Percentiles rank a stretch among this genome's conserved stretches.
phyloP scores from a whole-genome alignment of 2,329 filamentous ascomycete genomes.

The Penicillium concentricum region DNA sequence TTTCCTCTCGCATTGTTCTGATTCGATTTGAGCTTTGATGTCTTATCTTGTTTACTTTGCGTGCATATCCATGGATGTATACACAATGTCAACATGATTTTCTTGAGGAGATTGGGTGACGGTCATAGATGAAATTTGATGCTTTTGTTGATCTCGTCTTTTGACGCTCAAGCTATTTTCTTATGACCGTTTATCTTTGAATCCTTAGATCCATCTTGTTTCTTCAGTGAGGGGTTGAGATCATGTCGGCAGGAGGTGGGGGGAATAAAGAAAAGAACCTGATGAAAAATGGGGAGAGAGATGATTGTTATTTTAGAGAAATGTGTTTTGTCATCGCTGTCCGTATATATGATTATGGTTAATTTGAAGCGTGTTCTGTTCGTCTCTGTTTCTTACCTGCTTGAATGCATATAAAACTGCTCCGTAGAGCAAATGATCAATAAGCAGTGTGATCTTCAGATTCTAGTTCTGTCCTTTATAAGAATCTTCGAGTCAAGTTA shows the following conservation, averaged over 20 bases:
- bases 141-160: not conserved
- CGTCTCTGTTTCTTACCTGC: not conserved
- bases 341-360: slow-evolving; percentile 2
- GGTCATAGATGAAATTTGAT: not conserved
- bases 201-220: not conserved
- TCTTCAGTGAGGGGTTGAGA: not conserved
- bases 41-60: slow-evolving; percentile 2
- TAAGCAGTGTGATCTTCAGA: not conserved
- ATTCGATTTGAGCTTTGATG: not conserved
- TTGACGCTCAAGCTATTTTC: not conserved
- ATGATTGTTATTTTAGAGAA: slow-evolving; percentile 3
- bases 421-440: not conserved
- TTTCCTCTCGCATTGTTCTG: not conserved
- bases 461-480: not conserved
- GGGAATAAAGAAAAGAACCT: not conserved
- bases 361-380: slow-evolving; percentile 6
- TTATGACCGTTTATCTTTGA: not conserved
- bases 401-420: not conserved
- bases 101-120: not conserved
- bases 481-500: not conserved
- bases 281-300: slow-evolving; percentile 3
- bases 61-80: not conserved
- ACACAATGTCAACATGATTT: not conserved
- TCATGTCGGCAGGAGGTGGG: not conserved
- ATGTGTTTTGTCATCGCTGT: slow-evolving; percentile 4